These are phyloP conservation scores for Crepidotus variabilis DNA, from an alignment of 768 basidiomycete genomes.

Conservation along the genomic window DNA sequence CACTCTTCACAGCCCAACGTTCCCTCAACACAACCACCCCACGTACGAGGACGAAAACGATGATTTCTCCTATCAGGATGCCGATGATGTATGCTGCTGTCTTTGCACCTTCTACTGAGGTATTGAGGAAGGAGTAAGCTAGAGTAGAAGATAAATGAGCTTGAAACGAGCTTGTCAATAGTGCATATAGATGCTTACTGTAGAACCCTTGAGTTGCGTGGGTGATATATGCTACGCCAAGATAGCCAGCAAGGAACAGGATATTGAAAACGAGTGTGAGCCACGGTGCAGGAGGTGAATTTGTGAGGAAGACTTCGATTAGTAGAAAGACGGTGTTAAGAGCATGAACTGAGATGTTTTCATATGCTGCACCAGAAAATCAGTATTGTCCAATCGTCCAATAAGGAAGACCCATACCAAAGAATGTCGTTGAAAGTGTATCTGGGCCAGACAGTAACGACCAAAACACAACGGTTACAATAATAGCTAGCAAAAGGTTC, in stretches of 20 bases:
- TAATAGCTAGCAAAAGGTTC: conserved; percentile 37
- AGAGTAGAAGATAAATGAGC: neutral
- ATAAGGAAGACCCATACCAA: conserved; percentile 27
- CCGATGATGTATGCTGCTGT: conserved; percentile 64
- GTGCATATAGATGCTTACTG: conserved; percentile 33
- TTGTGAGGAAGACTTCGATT: conserved; percentile 55
- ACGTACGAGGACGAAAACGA: conserved; percentile 51
- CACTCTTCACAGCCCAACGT: conserved; percentile 16
- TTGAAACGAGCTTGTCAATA: neutral
- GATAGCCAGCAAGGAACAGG: conserved; percentile 49
- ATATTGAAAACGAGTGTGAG: conserved; percentile 41
- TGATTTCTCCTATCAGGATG: conserved; percentile 44
- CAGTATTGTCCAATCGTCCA: neutral
- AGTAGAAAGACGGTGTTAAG: conserved; percentile 56
- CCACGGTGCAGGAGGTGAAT: conserved; percentile 52
- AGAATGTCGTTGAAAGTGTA: conserved; percentile 36
- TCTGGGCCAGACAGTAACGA: conserved; percentile 38
- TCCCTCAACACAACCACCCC: conserved; percentile 35
- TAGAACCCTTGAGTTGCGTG: conserved; percentile 59
- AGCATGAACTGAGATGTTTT: conserved; percentile 55
- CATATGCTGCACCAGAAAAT: conserved; percentile 39
- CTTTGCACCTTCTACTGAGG: conserved; percentile 32
- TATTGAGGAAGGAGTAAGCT: conserved; percentile 70
- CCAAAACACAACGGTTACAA: conserved; percentile 68
- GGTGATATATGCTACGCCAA: conserved; percentile 70